phyloP scores from a whole-genome alignment of 108 stramenopile genomes.

The Fistulifera solaris region DNA sequence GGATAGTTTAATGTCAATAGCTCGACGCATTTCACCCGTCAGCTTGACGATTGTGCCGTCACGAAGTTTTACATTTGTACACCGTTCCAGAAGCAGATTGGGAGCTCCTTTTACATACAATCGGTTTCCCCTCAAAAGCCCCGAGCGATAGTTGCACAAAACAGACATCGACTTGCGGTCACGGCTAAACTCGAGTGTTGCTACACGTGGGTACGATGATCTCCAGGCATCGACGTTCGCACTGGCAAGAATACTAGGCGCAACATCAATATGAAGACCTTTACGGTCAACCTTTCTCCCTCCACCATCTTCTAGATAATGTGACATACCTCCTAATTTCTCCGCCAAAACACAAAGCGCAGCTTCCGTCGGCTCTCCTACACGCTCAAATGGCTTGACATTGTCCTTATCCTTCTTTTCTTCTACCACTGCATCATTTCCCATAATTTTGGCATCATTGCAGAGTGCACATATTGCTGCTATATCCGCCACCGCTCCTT shows the following conservation, averaged over 20 bases:
- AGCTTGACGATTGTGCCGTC: conserved; percentile 77
- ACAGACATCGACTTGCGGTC: conserved; percentile 80
- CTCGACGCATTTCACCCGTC: conserved; percentile 45
- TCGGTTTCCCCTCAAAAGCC: conserved; percentile 47
- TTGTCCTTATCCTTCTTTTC: conserved; percentile 10
- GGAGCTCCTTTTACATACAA: conserved; percentile 97
- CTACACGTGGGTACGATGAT: conserved; percentile 43
- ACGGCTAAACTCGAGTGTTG: conserved; percentile 91
- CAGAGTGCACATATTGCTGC: conserved; percentile 71
- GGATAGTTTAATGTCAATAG: conserved; percentile 57
- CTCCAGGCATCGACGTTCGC: conserved; percentile 67
- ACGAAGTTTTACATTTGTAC: conserved; percentile 74
- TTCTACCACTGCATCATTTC: conserved; percentile 18
- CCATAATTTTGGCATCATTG: conserved; percentile 79
- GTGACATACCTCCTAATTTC: conserved; percentile 60
- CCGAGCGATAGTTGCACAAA: conserved; percentile 29
- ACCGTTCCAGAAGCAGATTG: conserved; percentile 85
- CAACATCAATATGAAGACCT: conserved; percentile 12
- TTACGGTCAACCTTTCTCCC: conserved; percentile 4
- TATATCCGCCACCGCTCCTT: conserved; percentile 50
- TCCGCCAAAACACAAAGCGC: conserved; percentile 90
- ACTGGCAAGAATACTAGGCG: conserved; percentile 44
- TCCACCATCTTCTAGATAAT: conserved; percentile 7
- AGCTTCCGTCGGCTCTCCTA: conserved; percentile 97
- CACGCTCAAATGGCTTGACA: conserved; percentile 48